A percentile compares a stretch with the other conserved stretches of the same genome.
phyloP scores from a whole-genome alignment of 2,329 filamentous ascomycete genomes.

The Phialocephala sp. region DNA sequence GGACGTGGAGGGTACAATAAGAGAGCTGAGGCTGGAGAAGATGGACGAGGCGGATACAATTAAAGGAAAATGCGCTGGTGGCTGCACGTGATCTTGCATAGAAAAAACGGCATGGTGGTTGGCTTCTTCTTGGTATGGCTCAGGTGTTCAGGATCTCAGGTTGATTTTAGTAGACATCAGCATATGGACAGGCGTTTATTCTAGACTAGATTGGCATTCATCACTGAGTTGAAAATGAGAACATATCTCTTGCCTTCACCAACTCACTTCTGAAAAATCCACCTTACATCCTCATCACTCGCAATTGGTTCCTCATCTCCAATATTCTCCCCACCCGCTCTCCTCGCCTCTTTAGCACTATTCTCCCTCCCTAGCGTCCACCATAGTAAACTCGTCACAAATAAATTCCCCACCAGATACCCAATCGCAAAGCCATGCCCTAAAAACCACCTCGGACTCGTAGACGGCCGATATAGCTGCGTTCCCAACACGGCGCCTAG shows the following conservation, averaged over 20 bases:
- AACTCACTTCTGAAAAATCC: slow-evolving; percentile 60
- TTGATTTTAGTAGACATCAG: not conserved
- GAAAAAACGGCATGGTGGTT: not conserved
- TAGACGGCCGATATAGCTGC: slow-evolving; percentile 67
- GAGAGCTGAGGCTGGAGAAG: not conserved
- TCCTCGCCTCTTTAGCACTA: slow-evolving; percentile 51
- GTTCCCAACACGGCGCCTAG: slow-evolving; percentile 72
- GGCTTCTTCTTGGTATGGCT: not conserved
- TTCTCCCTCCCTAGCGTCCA: slow-evolving; percentile 64
- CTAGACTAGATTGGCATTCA: too few species aligned
- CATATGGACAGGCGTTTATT: too few species aligned
- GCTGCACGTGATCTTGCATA: not conserved
- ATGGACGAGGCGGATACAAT: not conserved
- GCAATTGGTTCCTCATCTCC: slow-evolving; percentile 59
- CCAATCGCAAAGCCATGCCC: slow-evolving; percentile 71
- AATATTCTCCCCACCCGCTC: slow-evolving; percentile 55
- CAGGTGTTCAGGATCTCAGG: not conserved
- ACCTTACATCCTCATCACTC: slow-evolving; percentile 68
- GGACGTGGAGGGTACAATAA: slow-evolving; percentile 12
- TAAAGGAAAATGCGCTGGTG: not conserved
- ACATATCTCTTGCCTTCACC: not conserved
- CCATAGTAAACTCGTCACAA: slow-evolving; percentile 59
- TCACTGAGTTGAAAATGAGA: not conserved
- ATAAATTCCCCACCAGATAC: slow-evolving; percentile 64
- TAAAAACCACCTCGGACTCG: slow-evolving; percentile 66